phyloP scores from a whole-genome alignment of 306 rosid genomes.

The apple (Malus domestica) region ASM211411v1 NC_041802.1:28625001-28625500 shows the following conservation, averaged over 20 bases:
- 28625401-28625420: not conserved
- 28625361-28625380: not conserved
- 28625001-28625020: too few species aligned
- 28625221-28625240: conserved; percentile 11
- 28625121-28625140: conserved; percentile 6
- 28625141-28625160: not conserved
- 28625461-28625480: not conserved
- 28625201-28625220: conserved; percentile 15
- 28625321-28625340: not conserved
- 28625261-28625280: not conserved
- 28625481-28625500: not conserved
- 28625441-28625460: too few species aligned
- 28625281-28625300: not conserved
- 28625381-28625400: not conserved
- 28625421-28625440: not conserved
- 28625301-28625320: not conserved
- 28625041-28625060: not conserved
- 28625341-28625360: not conserved
- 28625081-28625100: conserved; percentile 7
- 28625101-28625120: not conserved
- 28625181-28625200: not conserved
- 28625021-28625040: not conserved
- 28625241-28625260: not conserved
- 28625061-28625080: conserved; percentile 10
- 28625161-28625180: not conserved